Percentiles rank a stretch among this genome's conserved stretches.
phyloP scores from a whole-genome alignment of 2,329 filamentous ascomycete species.

The Ascochyta lentis region DNA sequence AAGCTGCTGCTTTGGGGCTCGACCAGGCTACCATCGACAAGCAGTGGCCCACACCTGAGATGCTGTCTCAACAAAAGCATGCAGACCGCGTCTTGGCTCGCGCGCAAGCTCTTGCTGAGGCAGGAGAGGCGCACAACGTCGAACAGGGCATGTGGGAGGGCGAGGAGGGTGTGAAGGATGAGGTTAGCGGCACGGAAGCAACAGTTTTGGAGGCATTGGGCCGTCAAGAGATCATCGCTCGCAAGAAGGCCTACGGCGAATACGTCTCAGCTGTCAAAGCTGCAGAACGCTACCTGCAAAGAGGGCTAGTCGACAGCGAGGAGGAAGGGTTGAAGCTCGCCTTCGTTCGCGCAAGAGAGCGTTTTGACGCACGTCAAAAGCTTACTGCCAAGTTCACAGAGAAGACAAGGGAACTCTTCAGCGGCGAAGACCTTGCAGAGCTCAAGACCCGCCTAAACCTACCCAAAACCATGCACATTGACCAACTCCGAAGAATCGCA shows the following conservation, averaged over 20 bases:
- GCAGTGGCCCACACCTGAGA: constrained; percentile 38
- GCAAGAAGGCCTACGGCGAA: constrained; percentile 20
- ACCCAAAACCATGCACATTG: constrained; percentile 16
- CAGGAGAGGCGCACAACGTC: constrained; percentile 3
- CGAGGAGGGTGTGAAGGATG: constrained; percentile 17
- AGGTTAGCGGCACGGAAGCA: constrained; percentile 19
- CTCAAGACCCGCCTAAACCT: constrained; percentile 19
- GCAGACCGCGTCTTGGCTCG: constrained; percentile 17
- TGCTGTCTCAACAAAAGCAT: constrained; percentile 23
- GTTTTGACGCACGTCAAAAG: constrained; percentile 12
- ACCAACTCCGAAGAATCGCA: constrained; percentile 15
- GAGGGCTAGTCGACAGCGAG: constrained; percentile 29
- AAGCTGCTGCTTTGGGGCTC: constrained; percentile 72
- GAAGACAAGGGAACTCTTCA: constrained; percentile 23
- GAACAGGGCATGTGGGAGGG: constrained; percentile 18
- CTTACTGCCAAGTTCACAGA: constrained; percentile 18
- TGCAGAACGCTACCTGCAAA: constrained; percentile 26
- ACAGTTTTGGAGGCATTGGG: constrained; percentile 1
- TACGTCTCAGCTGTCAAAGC: constrained; percentile 25
- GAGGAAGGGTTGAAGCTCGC: constrained; percentile 36
- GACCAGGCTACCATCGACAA: constrained; percentile 52
- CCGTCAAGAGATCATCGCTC: constrained; percentile 11
- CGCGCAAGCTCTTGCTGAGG: constrained; percentile 17
- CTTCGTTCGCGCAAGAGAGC: constrained; percentile 30
- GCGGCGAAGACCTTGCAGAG: constrained; percentile 19